Base-by-base conservation (phyloP, 163 green algal species). In the Scenedesmus sp. region DNA sequence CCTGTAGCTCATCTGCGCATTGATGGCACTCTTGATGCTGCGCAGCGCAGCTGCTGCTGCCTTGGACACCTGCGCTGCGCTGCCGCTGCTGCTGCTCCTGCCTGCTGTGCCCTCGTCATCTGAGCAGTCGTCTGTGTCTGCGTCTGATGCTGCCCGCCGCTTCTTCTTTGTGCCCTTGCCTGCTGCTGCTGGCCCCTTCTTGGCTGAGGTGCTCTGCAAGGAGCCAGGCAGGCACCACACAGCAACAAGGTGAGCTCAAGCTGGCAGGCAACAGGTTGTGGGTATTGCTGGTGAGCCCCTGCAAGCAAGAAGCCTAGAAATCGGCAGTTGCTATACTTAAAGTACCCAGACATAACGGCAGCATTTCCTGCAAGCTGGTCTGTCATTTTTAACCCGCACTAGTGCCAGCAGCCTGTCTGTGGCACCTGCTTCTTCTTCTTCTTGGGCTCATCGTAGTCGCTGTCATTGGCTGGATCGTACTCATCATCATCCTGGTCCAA, bases 1-100 rank as follows among this genome's bases (percentile, higher is more conserved):
- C 66, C 60, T 77, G 83, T 88, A 88, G 18, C 34, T 7, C 87
- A 86, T 91, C 73, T 91, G 87, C 56, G 70, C 87, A 67, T 84
- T 84, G 52, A 86, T 74, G 55, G 16, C 56, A 54, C 87, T 91
- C 87, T 91, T 91, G 87, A 91, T 73, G 56, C 52, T 70, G 66
- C 87, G 67, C 26, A 84, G 46, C 23, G 73, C 87, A 15, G 66
- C 87, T 18, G 66, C 67, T 84, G 87, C 87, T 76, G 87, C 73
- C 74, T 91, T 91, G 70, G 67, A 10, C 46, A 52, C 16, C 57
- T 76, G 20, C 62, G 59, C 84, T 64, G 59, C 26, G n/a, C 60
- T 76, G 60, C 34, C 54, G 59, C 46, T 20, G 54, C 52, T 86
- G 87, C 67, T 59, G 74, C 85, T 88, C n/a, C 18, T 87, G 18